Evolutionary conservation across 805 yeast species (phyloP).

Genomic region (Candida dendrica): DNA sequence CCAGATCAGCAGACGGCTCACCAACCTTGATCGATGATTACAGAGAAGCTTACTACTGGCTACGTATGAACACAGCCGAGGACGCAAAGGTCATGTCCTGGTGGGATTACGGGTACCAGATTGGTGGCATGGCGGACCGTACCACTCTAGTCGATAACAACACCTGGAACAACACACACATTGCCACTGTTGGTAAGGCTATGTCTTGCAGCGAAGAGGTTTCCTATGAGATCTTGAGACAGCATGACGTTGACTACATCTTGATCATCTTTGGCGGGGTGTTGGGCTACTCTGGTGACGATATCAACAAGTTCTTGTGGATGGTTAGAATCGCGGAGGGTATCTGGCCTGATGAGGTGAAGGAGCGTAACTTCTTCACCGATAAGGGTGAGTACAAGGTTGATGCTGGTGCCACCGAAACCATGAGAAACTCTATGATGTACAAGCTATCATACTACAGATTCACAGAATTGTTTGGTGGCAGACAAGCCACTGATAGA

Average conservation of each 20-base stretch:
- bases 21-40: slow-evolving; percentile 86
- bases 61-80: slow-evolving; percentile 94
- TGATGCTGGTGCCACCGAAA: slow-evolving; percentile 70
- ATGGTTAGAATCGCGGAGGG: slow-evolving; percentile 99
- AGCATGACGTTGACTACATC: slow-evolving; percentile 93
- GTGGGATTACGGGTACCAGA: slow-evolving; percentile 99
- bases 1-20: slow-evolving; percentile 78
- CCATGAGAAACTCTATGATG: slow-evolving; percentile 87
- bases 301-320: slow-evolving; percentile 94
- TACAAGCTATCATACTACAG: slow-evolving; percentile 92
- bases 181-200: slow-evolving; percentile 98
- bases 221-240: slow-evolving; percentile 79
- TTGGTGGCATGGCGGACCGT: slow-evolving; percentile 99
- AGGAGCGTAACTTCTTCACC: slow-evolving; percentile 79
- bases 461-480: slow-evolving; percentile 63
- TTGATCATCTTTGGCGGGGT: slow-evolving; percentile 91
- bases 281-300: slow-evolving; percentile 92
- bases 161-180: slow-evolving; percentile 99
- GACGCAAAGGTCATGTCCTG: slow-evolving; percentile 96
- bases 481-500: slow-evolving; percentile 64
- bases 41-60: slow-evolving; percentile 98
- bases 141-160: slow-evolving; percentile 97
- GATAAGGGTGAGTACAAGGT: slow-evolving; percentile 82
- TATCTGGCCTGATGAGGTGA: slow-evolving; percentile 98
- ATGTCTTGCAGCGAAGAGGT: slow-evolving; percentile 87